Base-by-base conservation (phyloP, 1,139 yeast genomes). In the Geotrichum macrosporum region DNA sequence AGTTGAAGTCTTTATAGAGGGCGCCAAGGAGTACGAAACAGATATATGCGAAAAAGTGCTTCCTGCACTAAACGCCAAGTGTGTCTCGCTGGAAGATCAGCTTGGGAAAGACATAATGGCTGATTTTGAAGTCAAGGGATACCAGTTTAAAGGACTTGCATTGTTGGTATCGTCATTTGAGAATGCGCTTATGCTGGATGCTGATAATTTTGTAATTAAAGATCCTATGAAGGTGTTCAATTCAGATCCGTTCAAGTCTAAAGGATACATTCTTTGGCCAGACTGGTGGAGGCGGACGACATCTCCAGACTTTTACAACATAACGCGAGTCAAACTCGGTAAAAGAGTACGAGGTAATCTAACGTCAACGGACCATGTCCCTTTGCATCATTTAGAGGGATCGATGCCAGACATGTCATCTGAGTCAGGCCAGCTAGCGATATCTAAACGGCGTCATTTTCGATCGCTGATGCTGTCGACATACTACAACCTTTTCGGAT, bases 281-380 rank as follows among this genome's bases (percentile, higher is more conserved):
- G 94, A 85, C 64, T 84, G 78, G 61, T 85, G 94, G 94, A 73
- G 75, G 56, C 72, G 94, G 55, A 76, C 86, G 0, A 80, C 84
- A 1, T 75, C 82, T 4, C 94, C 94, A 3, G 66, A 65, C 31
- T 85, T 72, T 60, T 84, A 81, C 62, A 76, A 79, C 10, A 75
- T 84, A 50, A 85, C 87, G 1, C 81, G 74, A 4, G 65, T 76
- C 4, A 58, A 67, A 22, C 69, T 78, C 5, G 49, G 47, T 12
- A 67, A 64, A 33, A 63, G 78, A 32, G 73, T 72, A 4, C 70
- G 78, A 39, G 68, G 66, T 12, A 62, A 70, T 41, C 35, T 60
- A 37, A 47, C 52, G 1, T 62, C 55, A 31, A 44, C 61, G 6
- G 41, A 55, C 9, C 60, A 69, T 16, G 69, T 76, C 2, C 85